A percentile compares a stretch with the other conserved stretches of the same genome.
These are phyloP conservation scores for Carex myosuroides DNA, from an alignment of 176 grass and related monocot genomes.

Conservation along the genomic window DNA sequence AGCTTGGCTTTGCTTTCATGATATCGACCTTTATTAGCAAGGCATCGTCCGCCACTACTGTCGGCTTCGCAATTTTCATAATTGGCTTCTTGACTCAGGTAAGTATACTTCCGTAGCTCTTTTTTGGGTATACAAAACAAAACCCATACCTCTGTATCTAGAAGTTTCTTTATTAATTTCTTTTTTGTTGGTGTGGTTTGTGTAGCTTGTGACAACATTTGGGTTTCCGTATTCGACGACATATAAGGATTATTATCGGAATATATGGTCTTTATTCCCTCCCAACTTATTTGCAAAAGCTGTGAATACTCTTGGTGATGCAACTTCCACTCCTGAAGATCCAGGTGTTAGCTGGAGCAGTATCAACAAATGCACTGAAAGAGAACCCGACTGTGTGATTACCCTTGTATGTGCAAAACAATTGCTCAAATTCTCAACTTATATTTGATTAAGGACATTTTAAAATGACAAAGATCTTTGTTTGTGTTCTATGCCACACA, in stretches of 20 bases:
- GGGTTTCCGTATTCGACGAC: conserved; percentile 61
- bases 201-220: conserved; percentile 85
- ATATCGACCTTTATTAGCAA: conserved; percentile 91
- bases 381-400: conserved; percentile 66
- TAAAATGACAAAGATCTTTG: conserved; percentile 6
- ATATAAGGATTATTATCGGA: conserved; percentile 42
- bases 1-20: conserved; percentile 94
- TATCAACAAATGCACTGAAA: conserved; percentile 38
- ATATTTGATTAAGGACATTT: not conserved
- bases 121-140: not conserved
- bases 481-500: conserved; percentile 30
- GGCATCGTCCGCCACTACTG: conserved; percentile 85
- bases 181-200: not conserved
- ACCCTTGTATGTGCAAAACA: conserved; percentile 58
- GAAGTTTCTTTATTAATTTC: not conserved
- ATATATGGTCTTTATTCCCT: conserved; percentile 83
- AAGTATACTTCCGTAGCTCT: not conserved
- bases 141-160: not conserved
- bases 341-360: conserved; percentile 75
- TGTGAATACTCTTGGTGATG: conserved; percentile 65
- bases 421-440: not conserved
- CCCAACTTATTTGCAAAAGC: conserved; percentile 88
- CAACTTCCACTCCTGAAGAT: conserved; percentile 80
- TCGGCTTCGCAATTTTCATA: conserved; percentile 92
- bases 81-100: conserved; percentile 97